A percentile compares a stretch with the other conserved stretches of the same genome.
phyloP scores from a whole-genome alignment of 2,329 filamentous ascomycete genomes.

The Amesomyces nigricolor region DNA sequence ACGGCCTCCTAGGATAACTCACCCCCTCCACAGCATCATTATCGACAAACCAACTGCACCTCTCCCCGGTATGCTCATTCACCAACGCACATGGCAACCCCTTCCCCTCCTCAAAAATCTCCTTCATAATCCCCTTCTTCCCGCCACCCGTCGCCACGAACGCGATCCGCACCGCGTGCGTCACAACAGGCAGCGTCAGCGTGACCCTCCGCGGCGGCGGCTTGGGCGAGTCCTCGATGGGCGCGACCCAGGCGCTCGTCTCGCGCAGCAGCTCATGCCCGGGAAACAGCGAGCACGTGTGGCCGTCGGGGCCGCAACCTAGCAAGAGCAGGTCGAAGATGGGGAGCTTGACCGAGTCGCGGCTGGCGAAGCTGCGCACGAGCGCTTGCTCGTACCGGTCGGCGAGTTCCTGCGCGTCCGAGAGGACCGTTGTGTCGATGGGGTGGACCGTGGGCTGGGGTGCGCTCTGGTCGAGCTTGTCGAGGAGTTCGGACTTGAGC shows the following conservation, averaged over 20 bases:
- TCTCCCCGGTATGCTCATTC: conserved; percentile 76
- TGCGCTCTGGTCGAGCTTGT: conserved; percentile 74
- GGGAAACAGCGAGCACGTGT: conserved; percentile 95
- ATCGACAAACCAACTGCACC: conserved; percentile 95
- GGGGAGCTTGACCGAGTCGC: conserved; percentile 89
- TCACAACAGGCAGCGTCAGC: conserved; percentile 83
- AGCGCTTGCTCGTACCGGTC: conserved; percentile 89
- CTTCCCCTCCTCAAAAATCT: conserved; percentile 82
- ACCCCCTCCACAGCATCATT: conserved; percentile 80
- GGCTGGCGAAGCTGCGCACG: conserved; percentile 78
- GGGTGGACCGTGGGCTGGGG: conserved; percentile 68
- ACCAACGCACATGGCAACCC: conserved; percentile 81
- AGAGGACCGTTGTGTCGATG: conserved; percentile 60
- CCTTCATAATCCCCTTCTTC: conserved; percentile 88
- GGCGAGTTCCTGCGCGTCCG: conserved; percentile 85
- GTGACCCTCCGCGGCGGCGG: conserved; percentile 88
- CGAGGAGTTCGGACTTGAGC: conserved; percentile 78
- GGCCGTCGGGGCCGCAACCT: conserved; percentile 90
- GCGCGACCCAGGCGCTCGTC: conserved; percentile 82
- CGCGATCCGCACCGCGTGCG: conserved; percentile 76
- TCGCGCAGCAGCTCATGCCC: conserved; percentile 82
- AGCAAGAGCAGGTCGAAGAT: conserved; percentile 93
- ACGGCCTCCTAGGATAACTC: conserved; percentile 69
- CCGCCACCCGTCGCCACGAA: conserved; percentile 86
- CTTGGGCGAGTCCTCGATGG: conserved; percentile 91